Conservation (phyloP, 225 moss, liverwort and hornwort species). For the Climacium dendroides region DNA sequence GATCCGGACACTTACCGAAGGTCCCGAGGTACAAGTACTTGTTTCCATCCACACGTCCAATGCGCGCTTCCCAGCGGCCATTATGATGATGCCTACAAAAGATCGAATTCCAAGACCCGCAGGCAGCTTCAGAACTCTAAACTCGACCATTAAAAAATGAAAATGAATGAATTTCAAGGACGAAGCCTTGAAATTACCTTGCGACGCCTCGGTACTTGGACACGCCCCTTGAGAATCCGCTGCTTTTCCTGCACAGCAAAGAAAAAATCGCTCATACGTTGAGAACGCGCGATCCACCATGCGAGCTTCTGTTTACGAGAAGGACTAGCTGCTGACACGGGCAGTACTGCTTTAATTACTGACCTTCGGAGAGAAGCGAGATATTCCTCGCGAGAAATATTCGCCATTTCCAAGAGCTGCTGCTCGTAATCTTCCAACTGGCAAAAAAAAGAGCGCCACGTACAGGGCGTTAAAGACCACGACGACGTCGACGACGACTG, state of each 20-base stretch:
- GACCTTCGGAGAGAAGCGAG: slow-evolving; percentile 59
- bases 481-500: neutral
- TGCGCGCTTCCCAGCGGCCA: slow-evolving; percentile 51
- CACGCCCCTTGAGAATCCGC: slow-evolving; percentile 65
- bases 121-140: neutral
- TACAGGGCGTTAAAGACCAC: neutral
- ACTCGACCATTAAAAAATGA: neutral
- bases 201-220: slow-evolving; percentile 76
- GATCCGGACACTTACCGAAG: slow-evolving; percentile 23
- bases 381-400: slow-evolving; percentile 56
- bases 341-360: neutral
- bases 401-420: slow-evolving; percentile 47
- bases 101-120: neutral
- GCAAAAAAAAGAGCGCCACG: neutral
- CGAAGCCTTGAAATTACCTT: slow-evolving; percentile 11
- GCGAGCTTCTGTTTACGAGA: neutral
- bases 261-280: neutral
- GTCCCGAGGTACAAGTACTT: slow-evolving; percentile 76
- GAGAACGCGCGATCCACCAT: neutral
- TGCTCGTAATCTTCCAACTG: slow-evolving; percentile 42
- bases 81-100: slow-evolving; percentile 34
- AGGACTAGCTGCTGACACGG: neutral
- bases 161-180: neutral
- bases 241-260: slow-evolving; percentile 38
- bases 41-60: slow-evolving; percentile 43